Evolutionary conservation across 768 basidiomycete species (phyloP), one percentile per base, ranked within the genome.

Genomic region (Suillus lakei): DNA sequence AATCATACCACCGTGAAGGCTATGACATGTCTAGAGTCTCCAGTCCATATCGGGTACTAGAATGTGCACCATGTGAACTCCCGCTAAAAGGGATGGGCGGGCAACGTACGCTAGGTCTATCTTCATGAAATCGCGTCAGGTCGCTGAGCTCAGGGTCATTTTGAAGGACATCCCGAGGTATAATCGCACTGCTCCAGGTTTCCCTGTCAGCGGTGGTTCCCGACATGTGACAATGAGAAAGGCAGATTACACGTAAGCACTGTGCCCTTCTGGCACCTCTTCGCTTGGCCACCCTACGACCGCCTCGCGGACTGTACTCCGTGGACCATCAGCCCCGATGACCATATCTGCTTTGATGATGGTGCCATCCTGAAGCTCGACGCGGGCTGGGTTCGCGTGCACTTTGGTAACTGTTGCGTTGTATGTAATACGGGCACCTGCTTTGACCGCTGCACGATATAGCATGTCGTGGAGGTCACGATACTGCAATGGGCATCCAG

Each of bases 241-340:
- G 61, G 50, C 12, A 54, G 12, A 32, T 63, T 44, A 84, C 86
- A 82, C 80, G 70, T 86, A 88, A 72, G 83, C 75, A 41, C 79
- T 80, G 68, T 79, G 62, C 18, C 73, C 67, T 67, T 76, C 72
- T 44, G 74, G 67, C 5, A 62, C 66, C 32, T 76, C 71, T 16
- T 75, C 65, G 46, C 71, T 69, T 23, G 79, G 80, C 34, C 74
- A 70, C 10, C 76, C 74, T 4, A 72, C 74, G 38, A 82, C 70
- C 3, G 83, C 70, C 26, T 78, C 67, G 23, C 75, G 74, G 36
- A 82, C 77, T 15, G 83, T 46, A 46, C 87, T 88, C 38, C 77
- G 74, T 60, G 82, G 80, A 15, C 90, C 89, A 72, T 91, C 89
- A 3, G 89, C 88, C 32, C 86, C 88, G 21, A 90, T 81, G 58